Percentiles rank a stretch among this genome's conserved stretches.
Evolutionary conservation across 2,329 filamentous ascomycete genomes (phyloP).

Genomic region (Microcyclosporella mali): DNA sequence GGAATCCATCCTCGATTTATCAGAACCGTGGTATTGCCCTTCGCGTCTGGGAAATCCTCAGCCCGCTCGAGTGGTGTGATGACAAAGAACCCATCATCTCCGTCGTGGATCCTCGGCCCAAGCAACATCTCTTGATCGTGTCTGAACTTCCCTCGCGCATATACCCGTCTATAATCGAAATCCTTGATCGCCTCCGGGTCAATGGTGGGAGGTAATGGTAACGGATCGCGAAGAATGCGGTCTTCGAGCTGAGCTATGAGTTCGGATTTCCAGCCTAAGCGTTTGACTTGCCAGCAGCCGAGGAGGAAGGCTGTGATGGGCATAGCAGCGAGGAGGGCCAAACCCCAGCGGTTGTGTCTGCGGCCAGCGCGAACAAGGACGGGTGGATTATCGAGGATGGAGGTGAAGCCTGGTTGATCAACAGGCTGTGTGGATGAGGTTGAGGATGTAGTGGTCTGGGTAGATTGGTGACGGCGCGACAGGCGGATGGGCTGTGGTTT

Average conservation of each 20-base stretch:
- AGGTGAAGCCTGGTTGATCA: constrained; percentile 74
- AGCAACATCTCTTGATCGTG: constrained; percentile 97
- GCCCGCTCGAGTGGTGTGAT: constrained; percentile 80
- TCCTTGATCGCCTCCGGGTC: constrained; percentile 76
- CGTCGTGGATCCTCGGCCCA: constrained; percentile 81
- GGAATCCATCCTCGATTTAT: constrained; percentile 90
- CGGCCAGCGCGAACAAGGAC: constrained; percentile 68
- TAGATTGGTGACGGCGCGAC: constrained; percentile 25
- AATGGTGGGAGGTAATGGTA: constrained; percentile 77
- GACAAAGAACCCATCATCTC: constrained; percentile 84
- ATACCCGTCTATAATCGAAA: constrained; percentile 86
- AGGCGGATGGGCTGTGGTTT: constrained; percentile 18
- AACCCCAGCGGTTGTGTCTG: constrained; percentile 54
- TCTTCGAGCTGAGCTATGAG: constrained; percentile 89
- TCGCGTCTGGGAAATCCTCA: constrained; percentile 33
- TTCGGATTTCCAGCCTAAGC: constrained; percentile 88
- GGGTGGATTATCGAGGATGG: constrained; percentile 80
- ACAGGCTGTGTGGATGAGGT: constrained; percentile 53
- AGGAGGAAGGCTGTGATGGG: constrained; percentile 84
- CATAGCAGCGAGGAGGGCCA: constrained; percentile 54
- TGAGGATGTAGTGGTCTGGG: constrained; percentile 32
- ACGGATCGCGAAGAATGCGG: constrained; percentile 73
- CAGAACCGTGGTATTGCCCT: constrained; percentile 60
- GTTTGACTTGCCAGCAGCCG: constrained; percentile 92
- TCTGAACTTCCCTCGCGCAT: constrained; percentile 64